phyloP scores from a whole-genome alignment of 179 eudicot genomes.

The Sideroxylon spinosum region DNA sequence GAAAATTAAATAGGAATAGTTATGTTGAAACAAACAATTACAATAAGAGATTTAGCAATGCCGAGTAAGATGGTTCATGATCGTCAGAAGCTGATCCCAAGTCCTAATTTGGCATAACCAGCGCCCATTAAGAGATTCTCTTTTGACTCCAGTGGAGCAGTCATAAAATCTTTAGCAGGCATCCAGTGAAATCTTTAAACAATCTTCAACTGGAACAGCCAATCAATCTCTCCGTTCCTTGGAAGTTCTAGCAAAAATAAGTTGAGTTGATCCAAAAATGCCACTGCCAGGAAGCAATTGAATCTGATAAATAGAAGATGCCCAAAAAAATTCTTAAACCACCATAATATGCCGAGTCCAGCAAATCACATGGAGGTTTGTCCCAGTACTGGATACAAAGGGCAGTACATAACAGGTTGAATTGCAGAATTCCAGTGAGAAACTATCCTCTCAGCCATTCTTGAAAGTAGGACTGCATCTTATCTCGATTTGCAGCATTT shows the following conservation, averaged over 20 bases:
- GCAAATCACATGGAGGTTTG: background rate
- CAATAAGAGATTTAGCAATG: too few species aligned
- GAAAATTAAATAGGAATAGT: too few species aligned
- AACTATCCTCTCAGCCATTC: constrained; percentile 38
- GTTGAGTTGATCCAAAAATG: background rate
- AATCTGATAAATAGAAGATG: background rate
- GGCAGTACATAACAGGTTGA: background rate
- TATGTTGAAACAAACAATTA: too few species aligned
- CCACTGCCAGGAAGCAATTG: background rate
- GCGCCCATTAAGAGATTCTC: too few species aligned
- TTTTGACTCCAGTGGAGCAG: too few species aligned
- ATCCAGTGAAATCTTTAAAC: background rate
- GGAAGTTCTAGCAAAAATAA: too few species aligned
- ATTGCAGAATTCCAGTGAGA: background rate
- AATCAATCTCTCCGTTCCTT: background rate
- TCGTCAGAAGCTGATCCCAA: too few species aligned
- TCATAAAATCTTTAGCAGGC: too few species aligned
- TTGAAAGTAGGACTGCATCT: constrained; percentile 46
- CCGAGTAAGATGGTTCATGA: too few species aligned
- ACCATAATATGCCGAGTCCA: background rate
- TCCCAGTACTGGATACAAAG: background rate
- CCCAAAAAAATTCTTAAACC: background rate
- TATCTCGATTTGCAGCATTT: constrained; percentile 46
- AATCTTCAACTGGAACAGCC: background rate
- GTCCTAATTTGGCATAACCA: too few species aligned